Base-by-base conservation (phyloP, 257 asterid species). In the Primulina huaijiensis region DNA sequence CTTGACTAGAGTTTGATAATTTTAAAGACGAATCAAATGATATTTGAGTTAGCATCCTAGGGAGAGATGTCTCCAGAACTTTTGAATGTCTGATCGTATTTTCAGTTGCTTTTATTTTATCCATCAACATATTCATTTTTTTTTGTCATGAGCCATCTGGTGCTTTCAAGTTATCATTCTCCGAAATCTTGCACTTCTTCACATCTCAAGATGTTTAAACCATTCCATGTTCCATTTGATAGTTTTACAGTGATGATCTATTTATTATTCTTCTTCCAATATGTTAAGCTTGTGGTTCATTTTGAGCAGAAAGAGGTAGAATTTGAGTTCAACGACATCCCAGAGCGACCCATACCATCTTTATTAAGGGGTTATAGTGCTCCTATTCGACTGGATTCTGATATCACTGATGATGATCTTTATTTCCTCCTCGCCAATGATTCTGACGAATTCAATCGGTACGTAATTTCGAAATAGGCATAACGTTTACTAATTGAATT, bases 361-460 rank as follows among this genome's bases (percentile, higher is more conserved):
- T 76, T 90, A 7, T 74, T 90, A 65, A 81, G 97, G 60, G 97
- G 97, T 56, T 90, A 84, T 81, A 90, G 95, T 75, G 95, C 95
- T 78, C 97, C 97, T 76, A 79, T 90, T 63, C 84, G 92, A 10
- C 76, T 90, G 72, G 87, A 88, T 58, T 81, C 95, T 17, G 97
- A 88, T 81, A 91, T 90, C 75, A 88, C 84, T 1, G 93, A 84
- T 12, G 79, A 58, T n/a, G 91, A 90, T 74, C 76, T 90, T 25
- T 83, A 81, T 70, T 85, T 90, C 82, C 95, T 90, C 76, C 92
- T 90, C 27, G 97, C 93, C 43, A 84, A 86, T 76, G 95, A 90
- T 81, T 83, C 93, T 27, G 93, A 90, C 71, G 97, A 90, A 82
- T 90, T 90, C 77, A 90, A 88, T 76, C 89, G 97, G 97, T 90